Evolutionary conservation across 257 asterid species (phyloP), one percentile per base, ranked within the genome.

Genomic region (Gardenia jasminoides): DNA sequence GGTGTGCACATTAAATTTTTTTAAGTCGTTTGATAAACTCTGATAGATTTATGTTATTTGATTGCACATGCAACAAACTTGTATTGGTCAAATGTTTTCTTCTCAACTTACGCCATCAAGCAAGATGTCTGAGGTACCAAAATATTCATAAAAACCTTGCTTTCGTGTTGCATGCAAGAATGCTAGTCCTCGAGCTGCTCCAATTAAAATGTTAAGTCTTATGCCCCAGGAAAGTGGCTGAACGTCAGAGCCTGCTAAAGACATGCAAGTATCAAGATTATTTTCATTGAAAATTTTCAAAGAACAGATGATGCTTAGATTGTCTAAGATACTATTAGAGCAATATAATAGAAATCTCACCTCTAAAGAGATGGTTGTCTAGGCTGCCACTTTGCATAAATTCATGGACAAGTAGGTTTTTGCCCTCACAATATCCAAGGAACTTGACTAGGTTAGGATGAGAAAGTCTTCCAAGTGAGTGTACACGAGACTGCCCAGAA

Each of bases 311-410:
- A 3, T n/a, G 69, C 52, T 39, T 52, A 77, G 41, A 73, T 47
- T 33, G 39, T 50, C 33, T 10, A 30, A 68, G 24, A 68, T 39
- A 43, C 36, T 33, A 20, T 28, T 20, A 41, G 4, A 31, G 11
- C 28, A 20, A 74, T 43, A 16, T 11, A 67, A 69, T 43, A 9
- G 19, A 31, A 48, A 69, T n/a, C 96, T 89, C 84, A 93, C 98
- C 91, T 86, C 96, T 94, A 79, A 91, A 93, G 2, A 92, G 94
- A 80, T 91, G 97, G 85, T 91, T 88, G 89, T 94, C 97, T 68
- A 94, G 81, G 97, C 94, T 92, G 74, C 98, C 97, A 76, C 91
- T 91, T 41, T 87, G 91, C 92, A 91, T 87, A 86, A 88, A 94
- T 75, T 94, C 97, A 26, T 94, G 89, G 62, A 92, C 92, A 61